Evolutionary conservation across 2,329 filamentous ascomycete species (phyloP).

Genomic region (Pseudocercospora vitis): DNA sequence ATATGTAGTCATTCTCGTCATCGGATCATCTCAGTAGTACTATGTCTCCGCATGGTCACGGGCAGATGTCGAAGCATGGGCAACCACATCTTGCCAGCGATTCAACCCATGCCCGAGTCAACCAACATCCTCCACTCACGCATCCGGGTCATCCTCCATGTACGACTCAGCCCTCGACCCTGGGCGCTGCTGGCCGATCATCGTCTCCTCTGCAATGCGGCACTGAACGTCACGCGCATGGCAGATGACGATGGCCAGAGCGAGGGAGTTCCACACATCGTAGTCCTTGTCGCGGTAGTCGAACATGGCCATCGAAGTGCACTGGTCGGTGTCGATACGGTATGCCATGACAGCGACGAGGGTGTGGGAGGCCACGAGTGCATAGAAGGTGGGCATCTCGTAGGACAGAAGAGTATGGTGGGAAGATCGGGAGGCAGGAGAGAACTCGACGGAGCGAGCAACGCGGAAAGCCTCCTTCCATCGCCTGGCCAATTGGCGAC

Average conservation of each 20-base stretch:
- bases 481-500: constrained; percentile 45
- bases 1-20: constrained; percentile 2
- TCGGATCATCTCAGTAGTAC: not conserved
- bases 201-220: constrained; percentile 43
- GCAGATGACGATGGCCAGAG: constrained; percentile 56
- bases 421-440: constrained; percentile 21
- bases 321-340: constrained; percentile 42
- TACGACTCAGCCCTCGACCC: not conserved
- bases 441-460: constrained; percentile 31
- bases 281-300: constrained; percentile 54
- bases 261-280: constrained; percentile 62
- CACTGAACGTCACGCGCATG: constrained; percentile 54
- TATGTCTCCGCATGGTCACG: not conserved
- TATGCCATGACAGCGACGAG: constrained; percentile 56
- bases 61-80: not conserved
- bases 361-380: constrained; percentile 55
- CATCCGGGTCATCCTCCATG: constrained; percentile 23
- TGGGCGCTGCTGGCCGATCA: constrained; percentile 23
- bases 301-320: constrained; percentile 49
- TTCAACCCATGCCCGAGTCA: not conserved
- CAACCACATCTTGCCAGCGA: not conserved
- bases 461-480: constrained; percentile 45
- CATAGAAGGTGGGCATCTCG: constrained; percentile 54
- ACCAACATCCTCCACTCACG: constrained; percentile 13
- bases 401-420: constrained; percentile 24